Evolutionary conservation across 768 basidiomycete genomes (phyloP), one percentile per base, ranked within the genome.

Genomic region (Dentipellis fragilis): DNA sequence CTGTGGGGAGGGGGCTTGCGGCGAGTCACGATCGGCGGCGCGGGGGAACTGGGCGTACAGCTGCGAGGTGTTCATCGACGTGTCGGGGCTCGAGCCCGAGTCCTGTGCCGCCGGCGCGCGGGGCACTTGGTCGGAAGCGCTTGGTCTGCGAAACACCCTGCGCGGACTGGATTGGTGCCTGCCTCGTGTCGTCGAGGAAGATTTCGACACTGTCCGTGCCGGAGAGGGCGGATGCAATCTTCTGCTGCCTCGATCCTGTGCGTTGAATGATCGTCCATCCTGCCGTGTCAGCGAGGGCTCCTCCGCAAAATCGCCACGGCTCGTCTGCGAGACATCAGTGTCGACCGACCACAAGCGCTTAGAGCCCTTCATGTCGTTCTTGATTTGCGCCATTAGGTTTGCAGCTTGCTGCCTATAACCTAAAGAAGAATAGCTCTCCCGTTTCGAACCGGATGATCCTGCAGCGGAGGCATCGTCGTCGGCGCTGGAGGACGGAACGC

Each of bases 361-460:
- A 52, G 80, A 78, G 4, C 82, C 79, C 63, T 80, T 83, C 77
- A 90, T 81, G 62, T 89, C 88, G 56, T 75, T 78, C 68, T 85
- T 86, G 60, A 93, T 91, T 60, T 90, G 87, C 22, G 85, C 86
- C 87, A 94, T 92, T 48, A 94, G 69, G 22, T 75, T 81, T 9
- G 81, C 87, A 11, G 89, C 92, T 61, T 89, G 83, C 61, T 81
- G 75, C 42, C 90, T 80, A 66, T 89, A 89, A 9, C 77, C 79
- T 19, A 82, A 73, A 8, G 87, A 84, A 0, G 85, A 83, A 56
- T 80, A 80, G 2, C 72, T 62, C 17, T 70, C 70, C 10, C 67
- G 66, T 19, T 67, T 69, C 10, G 67, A 66, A 14, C 42, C 58
- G 40, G 49, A 40, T 17, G 57, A 29, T 9, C 35, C 49, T 12